Evolutionary conservation across 225 moss, liverwort and hornwort species (phyloP).

Genomic region (Neckera pumila): DNA sequence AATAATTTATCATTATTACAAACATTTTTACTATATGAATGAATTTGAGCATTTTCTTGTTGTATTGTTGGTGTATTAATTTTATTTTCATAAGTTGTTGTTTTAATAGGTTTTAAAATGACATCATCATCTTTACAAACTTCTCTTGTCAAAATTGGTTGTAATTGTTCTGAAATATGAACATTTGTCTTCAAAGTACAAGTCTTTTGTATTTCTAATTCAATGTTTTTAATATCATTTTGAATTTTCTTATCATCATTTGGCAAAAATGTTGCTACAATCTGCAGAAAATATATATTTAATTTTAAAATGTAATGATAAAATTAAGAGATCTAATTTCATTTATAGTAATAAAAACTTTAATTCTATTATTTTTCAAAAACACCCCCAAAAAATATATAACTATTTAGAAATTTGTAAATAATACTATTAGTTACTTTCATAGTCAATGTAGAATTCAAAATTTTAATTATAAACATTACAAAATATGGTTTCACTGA

Average conservation of each 20-base stretch:
- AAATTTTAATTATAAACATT: background rate
- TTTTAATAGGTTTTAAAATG: background rate
- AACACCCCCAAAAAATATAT: too few species aligned
- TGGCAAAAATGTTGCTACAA: background rate
- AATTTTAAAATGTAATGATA: background rate
- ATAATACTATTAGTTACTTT: too few species aligned
- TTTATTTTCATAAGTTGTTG: background rate
- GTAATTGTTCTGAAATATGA: background rate
- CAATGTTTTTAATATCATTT: background rate
- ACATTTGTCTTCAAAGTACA: background rate
- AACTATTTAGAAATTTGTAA: too few species aligned
- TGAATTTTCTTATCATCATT: background rate
- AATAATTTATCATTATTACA: background rate
- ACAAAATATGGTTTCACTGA: background rate
- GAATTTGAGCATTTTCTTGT: background rate
- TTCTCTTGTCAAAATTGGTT: background rate
- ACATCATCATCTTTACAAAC: background rate
- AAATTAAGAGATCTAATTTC: background rate
- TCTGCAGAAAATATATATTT: background rate
- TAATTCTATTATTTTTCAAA: too few species aligned
- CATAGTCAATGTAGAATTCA: background rate
- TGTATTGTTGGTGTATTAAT: background rate
- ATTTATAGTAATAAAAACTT: accelerated
- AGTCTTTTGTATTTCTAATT: background rate
- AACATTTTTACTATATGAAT: background rate